A percentile compares a stretch with the other conserved stretches of the same genome.
phyloP scores from a whole-genome alignment of 208 protist species.

The Wallacemonas rigidus region DNA sequence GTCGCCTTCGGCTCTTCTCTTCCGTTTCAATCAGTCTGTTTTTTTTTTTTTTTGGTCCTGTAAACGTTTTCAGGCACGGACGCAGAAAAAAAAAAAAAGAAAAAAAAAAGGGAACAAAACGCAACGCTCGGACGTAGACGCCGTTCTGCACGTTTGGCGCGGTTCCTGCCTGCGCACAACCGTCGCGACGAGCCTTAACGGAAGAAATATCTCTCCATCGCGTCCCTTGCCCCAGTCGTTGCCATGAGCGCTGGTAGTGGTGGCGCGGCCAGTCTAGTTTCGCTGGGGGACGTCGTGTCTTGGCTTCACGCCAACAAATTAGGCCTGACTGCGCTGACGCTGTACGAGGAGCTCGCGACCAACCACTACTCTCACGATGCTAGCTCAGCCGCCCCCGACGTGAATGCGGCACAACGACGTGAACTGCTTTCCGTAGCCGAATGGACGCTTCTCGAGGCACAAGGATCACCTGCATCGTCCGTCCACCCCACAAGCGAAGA shows the following conservation, averaged over 20 bases:
- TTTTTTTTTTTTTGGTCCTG: no score
- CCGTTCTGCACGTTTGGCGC: no score
- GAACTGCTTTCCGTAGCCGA: conserved; percentile 18
- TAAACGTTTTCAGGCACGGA: neutral
- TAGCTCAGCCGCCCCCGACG: neutral
- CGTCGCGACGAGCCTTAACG: no score
- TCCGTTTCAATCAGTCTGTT: no score
- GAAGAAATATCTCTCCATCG: no score
- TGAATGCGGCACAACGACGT: conserved; percentile 8
- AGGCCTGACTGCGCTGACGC: conserved; percentile 31
- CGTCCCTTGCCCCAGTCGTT: no score
- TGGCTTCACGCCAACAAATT: conserved; percentile 39
- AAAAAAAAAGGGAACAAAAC: neutral
- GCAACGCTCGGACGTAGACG: neutral
- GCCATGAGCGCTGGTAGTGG: no score
- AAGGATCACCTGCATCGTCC: neutral
- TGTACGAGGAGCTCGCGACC: conserved; percentile 39
- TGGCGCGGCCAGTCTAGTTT: neutral
- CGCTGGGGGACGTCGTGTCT: conserved; percentile 24
- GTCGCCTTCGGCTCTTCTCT: neutral
- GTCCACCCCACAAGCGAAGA: no score
- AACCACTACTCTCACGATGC: neutral
- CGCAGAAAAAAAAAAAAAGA: neutral
- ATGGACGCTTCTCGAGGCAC: neutral
- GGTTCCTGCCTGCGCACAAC: no score